Base-by-base conservation (phyloP, 495 filamentous ascomycete genomes). In the Sporormia fimetaria region DNA sequence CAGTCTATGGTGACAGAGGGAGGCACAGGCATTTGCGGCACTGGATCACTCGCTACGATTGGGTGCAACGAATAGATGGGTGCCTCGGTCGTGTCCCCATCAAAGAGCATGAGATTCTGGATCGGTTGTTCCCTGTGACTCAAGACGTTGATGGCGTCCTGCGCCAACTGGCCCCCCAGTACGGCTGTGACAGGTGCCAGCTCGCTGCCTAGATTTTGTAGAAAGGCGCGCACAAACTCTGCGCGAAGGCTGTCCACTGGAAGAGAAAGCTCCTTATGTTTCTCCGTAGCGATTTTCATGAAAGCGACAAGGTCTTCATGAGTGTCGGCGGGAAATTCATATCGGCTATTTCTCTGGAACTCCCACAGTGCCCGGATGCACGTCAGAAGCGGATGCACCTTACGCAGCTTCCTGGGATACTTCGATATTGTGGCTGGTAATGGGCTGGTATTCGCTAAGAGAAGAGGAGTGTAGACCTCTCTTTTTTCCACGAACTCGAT, bases 121-220 rank as follows among this genome's bases (percentile, higher is more conserved):
- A 96, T 73, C 2, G 90, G 90, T 59, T 96, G 90, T 63, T 95
- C 85, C 28, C 82, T 71, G 48, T 77, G 72, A 16, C 87, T 83
- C 6, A 96, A 72, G 24, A 95, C 87, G 47, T 95, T 96, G 61
- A 98, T 96, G 14, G 93, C 85, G 57, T 98, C 90, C 63, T 98
- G 90, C 2, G 88, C 87, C 3, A 98, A 67, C 54, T 83, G 74
- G 0, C 87, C 90, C 18, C 90, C 90, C 17, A 96, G 60, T 42
- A 95, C 86, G 0, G 90, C 88, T 1, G 86, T 78, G 8, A 92
- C 83, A 16, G 90, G 86, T 21, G 81, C 78, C 21, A 98, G 61
- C 61, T 98, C 90, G 49, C 71, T 71, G 11, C 76, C 78, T 3
- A 93, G 64, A 29, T 87, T 87, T 58, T 87, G 78, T 21, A 94